Conservation (phyloP, 129 eudicot genomes). For the Flaveria ramosissima region DNA sequence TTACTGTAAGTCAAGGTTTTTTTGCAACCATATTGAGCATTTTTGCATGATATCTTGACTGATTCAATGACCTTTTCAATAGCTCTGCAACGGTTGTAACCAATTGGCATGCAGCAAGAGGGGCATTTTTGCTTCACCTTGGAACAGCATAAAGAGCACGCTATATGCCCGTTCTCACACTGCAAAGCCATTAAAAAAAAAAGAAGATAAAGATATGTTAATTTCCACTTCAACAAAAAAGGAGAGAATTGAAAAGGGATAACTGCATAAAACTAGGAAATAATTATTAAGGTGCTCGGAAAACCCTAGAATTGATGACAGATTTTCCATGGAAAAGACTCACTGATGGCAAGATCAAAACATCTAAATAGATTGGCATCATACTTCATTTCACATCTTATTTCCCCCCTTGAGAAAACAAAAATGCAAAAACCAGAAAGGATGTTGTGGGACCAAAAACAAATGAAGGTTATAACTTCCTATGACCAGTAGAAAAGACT, state of each 20-base stretch:
- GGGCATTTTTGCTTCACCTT: slow-evolving; percentile 66
- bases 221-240: background rate
- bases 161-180: slow-evolving; percentile 81
- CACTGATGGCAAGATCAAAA: background rate
- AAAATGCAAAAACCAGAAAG: background rate
- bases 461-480: background rate
- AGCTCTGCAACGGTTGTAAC: slow-evolving; percentile 80
- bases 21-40: slow-evolving; percentile 55
- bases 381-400: slow-evolving; percentile 1
- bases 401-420: background rate
- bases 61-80: slow-evolving; percentile 81
- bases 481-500: too few species aligned
- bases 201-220: background rate
- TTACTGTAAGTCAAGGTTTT: slow-evolving; percentile 45
- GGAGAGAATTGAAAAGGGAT: background rate
- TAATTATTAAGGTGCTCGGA: background rate
- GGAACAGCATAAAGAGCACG: slow-evolving; percentile 60
- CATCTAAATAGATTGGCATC: background rate
- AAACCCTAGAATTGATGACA: background rate
- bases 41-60: slow-evolving; percentile 45
- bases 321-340: background rate
- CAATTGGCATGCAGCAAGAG: slow-evolving; percentile 63
- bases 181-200: slow-evolving; percentile 26
- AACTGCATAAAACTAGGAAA: background rate
- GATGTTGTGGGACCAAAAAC: background rate